phyloP scores from a whole-genome alignment of 2,329 filamentous ascomycete species.

The Neonectria ditissima region DNA sequence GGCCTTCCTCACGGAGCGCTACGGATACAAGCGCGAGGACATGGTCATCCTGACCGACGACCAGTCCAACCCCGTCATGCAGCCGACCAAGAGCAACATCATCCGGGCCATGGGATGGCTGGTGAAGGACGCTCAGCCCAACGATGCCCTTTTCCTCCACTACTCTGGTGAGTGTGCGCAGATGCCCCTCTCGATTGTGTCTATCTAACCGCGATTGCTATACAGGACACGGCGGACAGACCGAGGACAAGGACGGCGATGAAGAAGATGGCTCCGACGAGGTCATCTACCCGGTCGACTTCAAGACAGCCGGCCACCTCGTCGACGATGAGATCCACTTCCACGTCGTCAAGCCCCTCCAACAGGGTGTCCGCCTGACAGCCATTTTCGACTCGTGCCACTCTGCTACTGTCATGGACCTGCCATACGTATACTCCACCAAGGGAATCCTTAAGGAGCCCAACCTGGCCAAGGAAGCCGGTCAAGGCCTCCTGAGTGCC shows the following conservation, averaged over 20 bases:
- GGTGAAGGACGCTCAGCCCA: constrained; percentile 76
- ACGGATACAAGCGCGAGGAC: constrained; percentile 80
- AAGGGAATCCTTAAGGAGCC: constrained; percentile 85
- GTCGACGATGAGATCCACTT: constrained; percentile 84
- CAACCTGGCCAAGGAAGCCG: constrained; percentile 83
- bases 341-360: constrained; percentile 80
- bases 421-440: constrained; percentile 84
- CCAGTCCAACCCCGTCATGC: constrained; percentile 75
- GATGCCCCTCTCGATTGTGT: not conserved
- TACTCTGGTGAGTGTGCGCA: constrained; percentile 68
- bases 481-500: constrained; percentile 76
- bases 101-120: constrained; percentile 81
- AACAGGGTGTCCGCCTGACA: constrained; percentile 85
- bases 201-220: constrained; percentile 16
- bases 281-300: constrained; percentile 83
- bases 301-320: constrained; percentile 76
- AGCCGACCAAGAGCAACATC: constrained; percentile 82
- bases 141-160: constrained; percentile 83
- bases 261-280: constrained; percentile 84
- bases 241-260: constrained; percentile 78
- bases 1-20: constrained; percentile 73
- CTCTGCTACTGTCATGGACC: constrained; percentile 80
- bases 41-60: constrained; percentile 86
- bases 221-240: constrained; percentile 79
- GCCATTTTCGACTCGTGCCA: constrained; percentile 87